Evolutionary conservation across 1,284 basidiomycete species (phyloP).

Genomic region (Rhodotorula sp.): DNA sequence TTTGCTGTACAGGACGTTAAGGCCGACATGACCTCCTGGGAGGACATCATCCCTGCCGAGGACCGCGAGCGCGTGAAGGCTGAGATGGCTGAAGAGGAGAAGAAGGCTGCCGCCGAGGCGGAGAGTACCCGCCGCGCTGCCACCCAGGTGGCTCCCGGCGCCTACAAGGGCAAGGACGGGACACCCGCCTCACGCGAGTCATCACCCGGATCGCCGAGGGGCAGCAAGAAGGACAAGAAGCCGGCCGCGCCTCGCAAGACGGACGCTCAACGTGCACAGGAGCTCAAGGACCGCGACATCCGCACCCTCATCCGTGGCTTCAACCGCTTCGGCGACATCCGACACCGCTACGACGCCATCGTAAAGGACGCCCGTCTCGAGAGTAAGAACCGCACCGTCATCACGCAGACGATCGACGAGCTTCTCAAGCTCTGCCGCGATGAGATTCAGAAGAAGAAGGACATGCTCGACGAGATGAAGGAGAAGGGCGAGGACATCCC

Average conservation of each 20-base stretch:
- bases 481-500: slow-evolving; percentile 71
- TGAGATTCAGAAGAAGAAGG: slow-evolving; percentile 80
- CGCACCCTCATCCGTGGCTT: slow-evolving; percentile 92
- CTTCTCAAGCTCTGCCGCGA: slow-evolving; percentile 81
- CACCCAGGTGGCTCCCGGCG: slow-evolving; percentile 64
- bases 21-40: slow-evolving; percentile 91
- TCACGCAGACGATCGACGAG: slow-evolving; percentile 87
- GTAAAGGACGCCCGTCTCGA: slow-evolving; percentile 88
- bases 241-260: slow-evolving; percentile 55
- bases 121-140: slow-evolving; percentile 80
- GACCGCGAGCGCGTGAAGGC: slow-evolving; percentile 70
- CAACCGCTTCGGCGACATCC: slow-evolving; percentile 96
- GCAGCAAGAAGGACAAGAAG: slow-evolving; percentile 32
- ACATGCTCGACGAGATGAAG: slow-evolving; percentile 69
- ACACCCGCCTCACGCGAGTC: slow-evolving; percentile 59
- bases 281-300: slow-evolving; percentile 94
- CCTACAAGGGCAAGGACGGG: slow-evolving; percentile 82
- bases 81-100: slow-evolving; percentile 54
- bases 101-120: slow-evolving; percentile 44
- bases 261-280: slow-evolving; percentile 87
- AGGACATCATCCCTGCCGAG: slow-evolving; percentile 95
- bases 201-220: slow-evolving; percentile 48
- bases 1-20: slow-evolving; percentile 98
- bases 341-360: slow-evolving; percentile 89
- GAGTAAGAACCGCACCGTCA: slow-evolving; percentile 90